Evolutionary conservation across 495 filamentous ascomycete genomes (phyloP).

Genomic region (Penicillium samsonianum): DNA sequence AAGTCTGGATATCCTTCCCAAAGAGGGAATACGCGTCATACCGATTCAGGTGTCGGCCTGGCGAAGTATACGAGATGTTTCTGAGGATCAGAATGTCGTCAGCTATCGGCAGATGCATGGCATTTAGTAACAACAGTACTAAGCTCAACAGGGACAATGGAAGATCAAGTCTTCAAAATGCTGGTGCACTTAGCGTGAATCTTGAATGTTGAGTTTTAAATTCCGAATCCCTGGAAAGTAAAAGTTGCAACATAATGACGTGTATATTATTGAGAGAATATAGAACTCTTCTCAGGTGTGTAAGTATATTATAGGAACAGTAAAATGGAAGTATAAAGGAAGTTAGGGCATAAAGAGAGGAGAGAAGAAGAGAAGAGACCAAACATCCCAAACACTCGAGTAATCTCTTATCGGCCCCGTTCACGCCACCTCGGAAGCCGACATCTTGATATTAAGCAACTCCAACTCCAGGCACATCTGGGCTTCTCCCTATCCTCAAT

Average conservation of each 20-base stretch:
- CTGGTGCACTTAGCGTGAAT: not conserved
- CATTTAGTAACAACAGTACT: not conserved
- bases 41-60: not conserved
- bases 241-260: not conserved
- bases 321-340: not conserved
- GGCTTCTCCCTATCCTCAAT: not conserved
- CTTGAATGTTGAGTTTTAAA: not conserved
- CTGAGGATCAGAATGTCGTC: conserved; percentile 12
- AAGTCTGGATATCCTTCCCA: not conserved
- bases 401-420: conserved; percentile 3
- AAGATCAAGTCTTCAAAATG: not conserved
- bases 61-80: not conserved
- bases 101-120: not conserved
- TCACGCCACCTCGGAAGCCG: conserved; percentile 14
- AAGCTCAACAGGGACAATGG: not conserved
- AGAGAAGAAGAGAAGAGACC: not conserved
- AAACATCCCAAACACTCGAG: conserved; percentile 8
- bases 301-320: not conserved
- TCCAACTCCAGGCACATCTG: not conserved
- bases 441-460: not conserved
- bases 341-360: not conserved
- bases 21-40: not conserved
- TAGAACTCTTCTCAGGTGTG: too few relatives aligned
- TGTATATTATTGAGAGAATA: not conserved
- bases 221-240: not conserved